These are phyloP conservation scores for Plasmodium yoelii DNA, from an alignment of 169 alveolate species.

Conservation along the genomic window DNA sequence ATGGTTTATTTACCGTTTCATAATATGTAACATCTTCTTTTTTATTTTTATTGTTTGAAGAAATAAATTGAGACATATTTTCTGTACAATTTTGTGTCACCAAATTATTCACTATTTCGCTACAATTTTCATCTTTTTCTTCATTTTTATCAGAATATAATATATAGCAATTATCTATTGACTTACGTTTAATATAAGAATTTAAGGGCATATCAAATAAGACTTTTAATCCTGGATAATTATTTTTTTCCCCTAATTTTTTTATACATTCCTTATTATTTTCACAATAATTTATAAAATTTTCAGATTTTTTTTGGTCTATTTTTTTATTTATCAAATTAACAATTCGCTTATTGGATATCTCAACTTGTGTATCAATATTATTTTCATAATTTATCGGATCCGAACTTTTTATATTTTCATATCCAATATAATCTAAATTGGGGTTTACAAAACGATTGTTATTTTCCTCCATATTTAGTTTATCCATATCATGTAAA, in stretches of 20 bases:
- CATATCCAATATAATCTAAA: too few relatives aligned
- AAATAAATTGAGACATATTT: too few relatives aligned
- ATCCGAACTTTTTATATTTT: too few relatives aligned
- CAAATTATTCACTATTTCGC: not conserved
- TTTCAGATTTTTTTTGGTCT: not conserved
- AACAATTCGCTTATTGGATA: too few relatives aligned
- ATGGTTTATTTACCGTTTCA: too few relatives aligned
- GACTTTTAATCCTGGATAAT: not conserved
- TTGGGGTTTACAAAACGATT: not conserved
- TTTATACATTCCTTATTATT: not conserved
- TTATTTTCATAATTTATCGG: too few relatives aligned
- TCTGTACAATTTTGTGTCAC: too few relatives aligned
- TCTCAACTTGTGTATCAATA: too few relatives aligned
- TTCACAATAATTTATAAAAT: not conserved
- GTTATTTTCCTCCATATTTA: not conserved
- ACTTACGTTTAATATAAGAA: conserved; percentile 23
- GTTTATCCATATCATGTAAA: not conserved
- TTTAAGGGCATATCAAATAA: conserved; percentile 3
- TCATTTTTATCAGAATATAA: conserved; percentile 12
- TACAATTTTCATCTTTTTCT: conserved; percentile 2
- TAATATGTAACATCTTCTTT: not conserved
- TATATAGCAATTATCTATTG: conserved; percentile 37
- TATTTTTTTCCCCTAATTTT: not conserved
- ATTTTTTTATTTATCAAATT: too few relatives aligned
- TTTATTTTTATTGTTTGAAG: not conserved